Percentiles rank a stretch among this genome's conserved stretches.
These are phyloP conservation scores for Rasamsonia emersonii DNA, from an alignment of 2,329 filamentous ascomycete genomes.

Conservation along the genomic window DNA sequence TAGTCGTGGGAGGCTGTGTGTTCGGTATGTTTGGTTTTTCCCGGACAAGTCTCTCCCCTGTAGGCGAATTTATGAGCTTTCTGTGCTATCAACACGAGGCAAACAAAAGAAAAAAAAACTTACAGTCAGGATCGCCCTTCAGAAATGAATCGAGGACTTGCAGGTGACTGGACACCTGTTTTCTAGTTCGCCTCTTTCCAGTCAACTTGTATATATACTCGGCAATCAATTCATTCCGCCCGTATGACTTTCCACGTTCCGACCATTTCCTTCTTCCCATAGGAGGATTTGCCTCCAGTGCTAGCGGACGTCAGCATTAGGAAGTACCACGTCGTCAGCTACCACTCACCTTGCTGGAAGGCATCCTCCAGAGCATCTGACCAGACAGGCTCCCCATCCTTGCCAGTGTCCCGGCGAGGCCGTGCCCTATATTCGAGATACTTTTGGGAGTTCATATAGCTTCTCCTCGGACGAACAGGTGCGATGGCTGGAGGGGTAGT, in stretches of 20 bases:
- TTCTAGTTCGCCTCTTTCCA: conserved; percentile 44
- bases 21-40: conserved; percentile 27
- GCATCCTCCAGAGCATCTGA: conserved; percentile 39
- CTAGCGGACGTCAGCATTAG: conserved; percentile 15
- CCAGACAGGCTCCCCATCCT: conserved; percentile 38
- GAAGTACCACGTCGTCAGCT: background rate
- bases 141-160: conserved; percentile 53
- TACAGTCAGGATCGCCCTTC: conserved; percentile 44
- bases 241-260: conserved; percentile 45
- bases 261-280: conserved; percentile 50
- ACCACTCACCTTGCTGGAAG: conserved; percentile 37
- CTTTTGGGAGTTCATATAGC: conserved; percentile 34
- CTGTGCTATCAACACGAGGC: background rate
- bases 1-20: conserved; percentile 20
- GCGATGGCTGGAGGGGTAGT: too few species aligned
- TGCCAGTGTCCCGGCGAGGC: conserved; percentile 34
- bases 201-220: conserved; percentile 49
- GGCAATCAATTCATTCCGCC: conserved; percentile 55
- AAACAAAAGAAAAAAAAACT: conserved; percentile 15
- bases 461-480: conserved; percentile 15
- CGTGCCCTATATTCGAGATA: conserved; percentile 37
- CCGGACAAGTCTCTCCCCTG: conserved; percentile 32
- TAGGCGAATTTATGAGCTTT: conserved; percentile 2
- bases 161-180: conserved; percentile 57
- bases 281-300: conserved; percentile 47